Conservation (phyloP, 2,329 filamentous ascomycete species). For the Trichophyton benhamiae region DNA sequence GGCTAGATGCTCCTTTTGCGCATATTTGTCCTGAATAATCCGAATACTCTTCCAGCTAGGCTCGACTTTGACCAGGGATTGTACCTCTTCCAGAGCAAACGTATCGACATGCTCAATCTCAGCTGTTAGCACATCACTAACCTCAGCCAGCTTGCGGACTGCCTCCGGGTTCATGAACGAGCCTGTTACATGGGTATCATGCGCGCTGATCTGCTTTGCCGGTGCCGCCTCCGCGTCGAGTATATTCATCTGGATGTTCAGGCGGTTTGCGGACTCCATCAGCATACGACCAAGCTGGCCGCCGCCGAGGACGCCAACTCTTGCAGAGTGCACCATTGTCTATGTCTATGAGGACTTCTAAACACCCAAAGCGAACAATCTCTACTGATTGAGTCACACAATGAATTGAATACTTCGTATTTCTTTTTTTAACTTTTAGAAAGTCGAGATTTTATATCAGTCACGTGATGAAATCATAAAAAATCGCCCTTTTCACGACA, state of each 20-base stretch:
- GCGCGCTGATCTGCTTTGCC: conserved; percentile 73
- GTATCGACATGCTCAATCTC: conserved; percentile 95
- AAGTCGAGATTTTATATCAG: too few species aligned
- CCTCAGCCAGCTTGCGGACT: conserved; percentile 64
- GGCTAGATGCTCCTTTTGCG: conserved; percentile 70
- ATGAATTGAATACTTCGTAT: too few species aligned
- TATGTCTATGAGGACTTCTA: neutral
- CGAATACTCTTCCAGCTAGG: conserved; percentile 78
- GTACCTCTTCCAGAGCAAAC: conserved; percentile 72
- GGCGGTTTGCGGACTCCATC: conserved; percentile 66
- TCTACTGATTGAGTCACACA: too few species aligned
- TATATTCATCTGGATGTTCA: conserved; percentile 67
- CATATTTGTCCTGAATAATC: conserved; percentile 85
- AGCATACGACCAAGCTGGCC: conserved; percentile 90
- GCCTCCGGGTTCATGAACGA: conserved; percentile 76
- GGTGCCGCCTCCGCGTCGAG: conserved; percentile 66
- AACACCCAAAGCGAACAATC: neutral
- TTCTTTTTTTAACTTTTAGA: too few species aligned
- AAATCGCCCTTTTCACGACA: too few species aligned
- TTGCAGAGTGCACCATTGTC: conserved; percentile 10
- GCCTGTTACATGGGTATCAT: conserved; percentile 61
- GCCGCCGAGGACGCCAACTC: conserved; percentile 43
- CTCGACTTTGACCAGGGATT: conserved; percentile 53
- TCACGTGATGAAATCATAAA: too few species aligned
- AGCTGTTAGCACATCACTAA: conserved; percentile 72